Evolutionary conservation across 1,284 basidiomycete genomes (phyloP).

Genomic region (Apiotrichum sp.): DNA sequence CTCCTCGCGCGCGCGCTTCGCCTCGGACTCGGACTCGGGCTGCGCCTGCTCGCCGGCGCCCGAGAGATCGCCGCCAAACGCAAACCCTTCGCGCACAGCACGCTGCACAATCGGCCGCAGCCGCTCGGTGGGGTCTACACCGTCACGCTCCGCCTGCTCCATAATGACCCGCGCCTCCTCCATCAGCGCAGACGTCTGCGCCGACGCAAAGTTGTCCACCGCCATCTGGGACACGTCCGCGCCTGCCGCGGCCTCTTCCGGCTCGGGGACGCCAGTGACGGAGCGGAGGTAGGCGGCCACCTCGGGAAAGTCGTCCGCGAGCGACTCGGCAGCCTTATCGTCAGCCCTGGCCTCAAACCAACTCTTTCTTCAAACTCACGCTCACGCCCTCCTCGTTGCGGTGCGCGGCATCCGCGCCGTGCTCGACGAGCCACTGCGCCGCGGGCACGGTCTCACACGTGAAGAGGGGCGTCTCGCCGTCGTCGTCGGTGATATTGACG

Average conservation of each 20-base stretch:
- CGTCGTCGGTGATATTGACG: conserved; percentile 75
- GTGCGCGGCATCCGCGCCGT: conserved; percentile 64
- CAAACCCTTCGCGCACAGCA: conserved; percentile 36
- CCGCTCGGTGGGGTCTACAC: conserved; percentile 39
- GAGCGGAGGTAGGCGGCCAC: conserved; percentile 64
- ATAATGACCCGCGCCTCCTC: conserved; percentile 56
- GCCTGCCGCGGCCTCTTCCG: conserved; percentile 15
- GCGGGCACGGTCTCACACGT: conserved; percentile 77
- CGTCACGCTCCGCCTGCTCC: conserved; percentile 37
- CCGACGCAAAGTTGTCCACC: conserved; percentile 62
- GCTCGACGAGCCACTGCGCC: conserved; percentile 68
- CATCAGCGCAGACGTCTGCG: conserved; percentile 64
- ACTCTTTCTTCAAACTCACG: conserved; percentile 50
- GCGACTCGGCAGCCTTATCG: conserved; percentile 64
- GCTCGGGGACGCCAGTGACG: conserved; percentile 27
- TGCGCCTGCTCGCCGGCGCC: conserved; percentile 1
- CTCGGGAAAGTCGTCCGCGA: conserved; percentile 65
- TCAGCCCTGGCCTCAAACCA: neutral
- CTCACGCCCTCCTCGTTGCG: conserved; percentile 67
- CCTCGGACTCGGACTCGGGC: neutral
- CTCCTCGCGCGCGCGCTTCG: conserved; percentile 6
- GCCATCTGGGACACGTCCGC: conserved; percentile 57
- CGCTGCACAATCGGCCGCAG: conserved; percentile 40
- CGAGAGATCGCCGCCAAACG: conserved; percentile 18
- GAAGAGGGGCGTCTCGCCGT: conserved; percentile 86